Evolutionary conservation across 2,329 filamentous ascomycete genomes (phyloP), one percentile per base, ranked within the genome.

Genomic region (Truncatella angustata): DNA sequence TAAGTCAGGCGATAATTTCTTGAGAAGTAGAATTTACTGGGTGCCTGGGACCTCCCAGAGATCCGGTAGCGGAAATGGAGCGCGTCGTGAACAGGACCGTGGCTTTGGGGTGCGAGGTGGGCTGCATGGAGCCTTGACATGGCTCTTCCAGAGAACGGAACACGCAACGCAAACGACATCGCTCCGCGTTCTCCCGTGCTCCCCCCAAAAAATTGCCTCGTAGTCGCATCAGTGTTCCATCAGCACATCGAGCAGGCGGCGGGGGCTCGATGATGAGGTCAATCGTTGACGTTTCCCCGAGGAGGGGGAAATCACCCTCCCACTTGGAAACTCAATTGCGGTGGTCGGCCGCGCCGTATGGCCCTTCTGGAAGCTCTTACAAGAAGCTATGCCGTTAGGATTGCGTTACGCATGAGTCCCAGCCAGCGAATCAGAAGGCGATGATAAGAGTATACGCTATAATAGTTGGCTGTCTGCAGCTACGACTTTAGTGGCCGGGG

Each of bases 331-430:
- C n/a, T n/a, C n/a, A n/a, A n/a, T n/a, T n/a, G n/a, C 36, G 9
- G n/a, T 12, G 21, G 16, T n/a, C 9, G 21, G 20, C 16, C 20
- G 21, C 5, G 9, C 7, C 7, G 28, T 32, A 44, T 21, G n/a
- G 30, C 32, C 9, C 12, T 32, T 51, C 49, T 36, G 26, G 49
- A 45, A 51, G 37, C 39, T 45, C 37, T 51, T 51, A 51, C 49
- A 51, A 45, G 39, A 51, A 51, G 16, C 37, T 44, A 51, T 51
- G 37, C 32, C 28, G 49, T 51, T 37, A 51, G 10, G 16, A 51
- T 51, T 51, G 49, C 40, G 49, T 51, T 36, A 37, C 39, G 16
- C 37, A 35, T 23, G 36, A 35, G 18, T 18, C 9, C 49, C 7
- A 2, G n/a, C 21, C 3, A 4, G 5, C 49, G 39, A 51, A 51